Base-by-base conservation (phyloP, 2,329 filamentous ascomycete genomes). In the Xylariaceae sp. region DNA sequence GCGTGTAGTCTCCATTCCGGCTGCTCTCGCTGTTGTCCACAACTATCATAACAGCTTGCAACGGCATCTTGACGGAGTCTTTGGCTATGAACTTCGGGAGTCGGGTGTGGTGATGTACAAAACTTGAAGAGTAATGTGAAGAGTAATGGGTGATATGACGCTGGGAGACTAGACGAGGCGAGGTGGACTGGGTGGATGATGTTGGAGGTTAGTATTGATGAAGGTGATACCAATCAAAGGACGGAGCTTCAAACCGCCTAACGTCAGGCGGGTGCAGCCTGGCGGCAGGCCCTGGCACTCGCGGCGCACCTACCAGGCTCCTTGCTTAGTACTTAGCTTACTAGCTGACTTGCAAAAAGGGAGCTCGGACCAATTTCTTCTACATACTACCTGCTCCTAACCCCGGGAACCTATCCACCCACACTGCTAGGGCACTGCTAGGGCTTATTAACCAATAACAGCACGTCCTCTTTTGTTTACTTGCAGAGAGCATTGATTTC, bases 21-120 rank as follows among this genome's bases (percentile, higher is more conserved):
- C 91, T 96, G 80, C 90, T 93, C 81, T 99, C 95, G 81, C 93
- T 97, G 83, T 98, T 99, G 84, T 99, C 95, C 71, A 98, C 91
- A 83, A 98, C 88, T 76, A 99, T 91, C 93, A 99, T 98, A 62
- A 96, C 96, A 80, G 95, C 96, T 87, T 99, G 95, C 77, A 99
- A 88, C 78, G 89, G 90, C 95, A 99, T 99, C 72, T 83, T 93
- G 86, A 75, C 77, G 75, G 75, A 69, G 63, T 47, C 56, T 54
- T 20, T 48, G 41, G 53, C 23, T 45, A 43, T n/a, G 61, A 60
- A 57, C 45, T 47, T 64, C 53, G 37, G 23, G 4, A 26, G 23
- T 26, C 23, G 4, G 4, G 9, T 9, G 14, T 53, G 21, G 23
- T 43, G 40, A 51, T 57, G 32, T 52, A 32, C n/a, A n/a, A n/a